phyloP scores from a whole-genome alignment of 2,329 filamentous ascomycete genomes.

The Monosporascus sp. region DNA sequence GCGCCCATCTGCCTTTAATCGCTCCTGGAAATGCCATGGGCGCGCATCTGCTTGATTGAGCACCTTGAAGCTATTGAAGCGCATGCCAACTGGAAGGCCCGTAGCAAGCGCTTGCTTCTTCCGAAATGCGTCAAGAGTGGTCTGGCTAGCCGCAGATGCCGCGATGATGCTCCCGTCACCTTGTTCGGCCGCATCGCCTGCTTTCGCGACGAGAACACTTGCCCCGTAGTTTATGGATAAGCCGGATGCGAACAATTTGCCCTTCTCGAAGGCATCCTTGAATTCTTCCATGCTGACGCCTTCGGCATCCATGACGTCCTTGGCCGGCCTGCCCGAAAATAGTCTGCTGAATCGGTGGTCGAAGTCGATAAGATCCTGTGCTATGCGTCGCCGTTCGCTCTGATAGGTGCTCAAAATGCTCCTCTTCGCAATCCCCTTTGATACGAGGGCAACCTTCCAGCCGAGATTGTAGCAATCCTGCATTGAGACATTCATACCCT shows the following conservation, averaged over 20 bases:
- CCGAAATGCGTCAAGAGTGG: conserved; percentile 12
- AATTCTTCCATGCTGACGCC: conserved; percentile 55
- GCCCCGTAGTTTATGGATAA: conserved; percentile 52
- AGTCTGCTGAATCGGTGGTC: conserved; percentile 53
- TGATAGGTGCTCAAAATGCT: conserved; percentile 35
- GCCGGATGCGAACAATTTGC: conserved; percentile 55
- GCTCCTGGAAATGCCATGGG: conserved; percentile 55
- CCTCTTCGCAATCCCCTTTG: conserved; percentile 37
- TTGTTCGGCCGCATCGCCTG: conserved; percentile 35
- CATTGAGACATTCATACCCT: conserved; percentile 61
- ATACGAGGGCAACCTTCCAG: conserved; percentile 32
- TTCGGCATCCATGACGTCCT: conserved; percentile 44
- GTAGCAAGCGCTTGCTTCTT: conserved; percentile 38
- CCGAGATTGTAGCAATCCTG: conserved; percentile 57
- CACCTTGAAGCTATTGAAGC: conserved; percentile 54
- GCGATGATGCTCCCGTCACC: conserved; percentile 39
- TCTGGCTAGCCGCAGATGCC: background rate
- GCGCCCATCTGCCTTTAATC: conserved; percentile 50
- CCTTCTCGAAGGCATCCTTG: conserved; percentile 54
- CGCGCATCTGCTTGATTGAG: conserved; percentile 51
- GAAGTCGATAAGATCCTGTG: conserved; percentile 61
- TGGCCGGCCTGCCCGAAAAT: conserved; percentile 53
- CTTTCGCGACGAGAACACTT: conserved; percentile 51
- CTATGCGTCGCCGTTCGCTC: conserved; percentile 35
- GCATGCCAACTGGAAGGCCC: conserved; percentile 46